These are phyloP conservation scores for Talaromyces sp. DNA, from an alignment of 2,329 filamentous ascomycete genomes.

Conservation along the genomic window DNA sequence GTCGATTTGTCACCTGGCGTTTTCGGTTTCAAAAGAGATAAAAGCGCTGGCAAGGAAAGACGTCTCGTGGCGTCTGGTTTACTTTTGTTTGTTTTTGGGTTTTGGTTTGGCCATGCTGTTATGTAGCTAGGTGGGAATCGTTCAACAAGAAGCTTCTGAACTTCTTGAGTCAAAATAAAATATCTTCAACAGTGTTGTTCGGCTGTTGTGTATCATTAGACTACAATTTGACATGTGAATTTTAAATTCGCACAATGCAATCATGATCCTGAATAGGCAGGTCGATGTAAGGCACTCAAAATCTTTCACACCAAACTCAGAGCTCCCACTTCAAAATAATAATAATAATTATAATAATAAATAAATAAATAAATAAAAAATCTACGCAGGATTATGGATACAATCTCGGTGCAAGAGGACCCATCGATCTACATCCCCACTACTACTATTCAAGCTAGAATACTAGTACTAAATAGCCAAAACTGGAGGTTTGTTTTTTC, in stretches of 20 bases:
- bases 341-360: no score
- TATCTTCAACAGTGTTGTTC: background rate
- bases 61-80: background rate
- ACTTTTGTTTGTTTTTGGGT: background rate
- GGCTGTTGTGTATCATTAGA: background rate
- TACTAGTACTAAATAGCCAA: background rate
- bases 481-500: background rate
- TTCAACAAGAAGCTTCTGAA: slow-evolving; percentile 12
- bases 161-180: slow-evolving; percentile 7
- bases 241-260: no score
- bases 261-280: background rate
- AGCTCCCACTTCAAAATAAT: no score
- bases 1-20: background rate
- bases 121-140: background rate
- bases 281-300: background rate
- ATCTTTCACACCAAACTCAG: background rate
- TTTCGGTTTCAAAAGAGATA: background rate
- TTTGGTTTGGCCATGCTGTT: background rate
- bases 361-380: no score
- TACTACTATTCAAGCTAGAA: background rate
- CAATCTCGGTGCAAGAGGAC: background rate
- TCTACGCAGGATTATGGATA: background rate
- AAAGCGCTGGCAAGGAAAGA: background rate
- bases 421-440: background rate
- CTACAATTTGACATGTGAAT: no score